Conservation (phyloP, 306 rosid genomes). For the Begonia peltatifolia region DNA sequence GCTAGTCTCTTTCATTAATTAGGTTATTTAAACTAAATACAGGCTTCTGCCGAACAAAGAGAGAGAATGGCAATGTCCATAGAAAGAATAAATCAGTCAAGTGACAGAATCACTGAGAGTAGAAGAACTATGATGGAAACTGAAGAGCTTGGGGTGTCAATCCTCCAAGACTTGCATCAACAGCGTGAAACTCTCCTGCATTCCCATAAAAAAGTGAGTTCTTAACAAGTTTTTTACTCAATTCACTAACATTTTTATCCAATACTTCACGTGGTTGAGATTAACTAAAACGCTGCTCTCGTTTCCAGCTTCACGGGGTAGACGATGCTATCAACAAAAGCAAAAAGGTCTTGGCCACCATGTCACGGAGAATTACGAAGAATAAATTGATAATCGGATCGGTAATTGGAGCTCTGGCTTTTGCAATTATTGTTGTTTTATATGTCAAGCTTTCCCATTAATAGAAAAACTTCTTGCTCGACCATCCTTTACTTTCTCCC, state of each 20-base stretch:
- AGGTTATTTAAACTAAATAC: neutral
- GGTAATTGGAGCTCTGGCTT: conserved; percentile 8
- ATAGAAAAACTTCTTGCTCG: neutral
- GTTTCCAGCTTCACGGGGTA: conserved; percentile 10
- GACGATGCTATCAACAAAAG: conserved; percentile 13
- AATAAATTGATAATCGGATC: conserved; percentile 10
- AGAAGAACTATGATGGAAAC: conserved; percentile 15
- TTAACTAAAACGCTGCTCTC: too few relatives aligned
- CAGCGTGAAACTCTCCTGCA: conserved; percentile 14
- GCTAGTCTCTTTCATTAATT: too few relatives aligned
- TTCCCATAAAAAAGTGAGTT: conserved; percentile 11
- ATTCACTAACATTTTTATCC: too few relatives aligned
- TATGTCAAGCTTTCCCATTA: conserved; percentile 7
- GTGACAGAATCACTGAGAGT: conserved; percentile 14
- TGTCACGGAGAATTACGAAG: conserved; percentile 9
- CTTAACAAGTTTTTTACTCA: neutral
- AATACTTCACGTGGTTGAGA: too few relatives aligned
- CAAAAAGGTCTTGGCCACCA: conserved; percentile 6
- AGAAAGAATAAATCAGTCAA: conserved; percentile 13
- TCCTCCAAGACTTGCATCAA: conserved; percentile 17
- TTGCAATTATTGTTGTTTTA: too few relatives aligned
- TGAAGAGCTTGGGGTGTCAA: conserved; percentile 12
- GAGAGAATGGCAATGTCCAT: conserved; percentile 15
- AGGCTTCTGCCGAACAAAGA: conserved; percentile 16
- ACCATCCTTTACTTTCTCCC: neutral